Percentiles rank a stretch among this genome's conserved stretches.
These are phyloP conservation scores for Venturia pyrina DNA, from an alignment of 2,329 filamentous ascomycete genomes.

Conservation along the genomic window DNA sequence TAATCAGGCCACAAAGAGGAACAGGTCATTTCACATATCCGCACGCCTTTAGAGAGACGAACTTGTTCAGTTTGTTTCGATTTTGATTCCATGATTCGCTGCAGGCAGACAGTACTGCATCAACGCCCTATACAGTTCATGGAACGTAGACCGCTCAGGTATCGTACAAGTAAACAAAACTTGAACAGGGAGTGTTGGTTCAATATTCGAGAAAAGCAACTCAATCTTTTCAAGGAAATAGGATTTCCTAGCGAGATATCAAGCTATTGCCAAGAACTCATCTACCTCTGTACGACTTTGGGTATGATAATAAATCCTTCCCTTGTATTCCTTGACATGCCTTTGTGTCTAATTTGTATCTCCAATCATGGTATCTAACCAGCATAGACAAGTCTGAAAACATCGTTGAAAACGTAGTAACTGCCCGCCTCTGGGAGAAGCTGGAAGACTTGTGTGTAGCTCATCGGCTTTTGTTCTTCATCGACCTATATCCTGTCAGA, in stretches of 20 bases:
- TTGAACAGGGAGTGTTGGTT: not conserved
- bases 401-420: slow-evolving; percentile 87
- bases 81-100: not conserved
- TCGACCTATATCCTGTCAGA: slow-evolving; percentile 53
- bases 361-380: not conserved
- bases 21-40: not conserved
- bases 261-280: not conserved
- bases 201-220: not conserved
- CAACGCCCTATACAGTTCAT: not conserved
- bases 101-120: not conserved
- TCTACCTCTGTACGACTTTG: not conserved
- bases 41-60: not conserved
- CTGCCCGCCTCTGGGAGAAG: slow-evolving; percentile 59
- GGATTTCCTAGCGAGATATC: not conserved
- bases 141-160: not conserved
- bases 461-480: slow-evolving; percentile 77
- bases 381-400: slow-evolving; percentile 80
- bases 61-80: not conserved
- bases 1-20: not conserved
- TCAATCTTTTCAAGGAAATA: not conserved
- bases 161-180: not conserved
- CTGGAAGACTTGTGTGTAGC: slow-evolving; percentile 84
- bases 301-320: not conserved
- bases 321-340: not conserved
- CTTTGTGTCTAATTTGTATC: not conserved